These are phyloP conservation scores for Triangularia setosa DNA, from an alignment of 2,329 filamentous ascomycete species.

Conservation along the genomic window DNA sequence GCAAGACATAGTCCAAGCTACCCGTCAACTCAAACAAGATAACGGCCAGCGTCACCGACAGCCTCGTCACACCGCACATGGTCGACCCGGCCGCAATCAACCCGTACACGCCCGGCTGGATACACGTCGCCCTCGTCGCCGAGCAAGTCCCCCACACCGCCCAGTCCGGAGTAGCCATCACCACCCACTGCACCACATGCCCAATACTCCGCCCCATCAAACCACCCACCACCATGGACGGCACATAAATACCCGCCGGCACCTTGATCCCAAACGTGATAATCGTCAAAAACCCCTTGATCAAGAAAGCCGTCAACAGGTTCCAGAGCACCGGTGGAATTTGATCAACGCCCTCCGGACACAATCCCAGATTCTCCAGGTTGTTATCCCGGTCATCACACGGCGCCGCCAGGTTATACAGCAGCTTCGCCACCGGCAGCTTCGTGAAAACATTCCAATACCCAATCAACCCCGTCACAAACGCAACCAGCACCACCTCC, in stretches of 20 bases:
- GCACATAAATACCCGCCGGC: conserved; percentile 94
- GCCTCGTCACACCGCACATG: conserved; percentile 93
- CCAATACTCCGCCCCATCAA: conserved; percentile 85
- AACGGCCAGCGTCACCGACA: conserved; percentile 90
- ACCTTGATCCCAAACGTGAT: conserved; percentile 96
- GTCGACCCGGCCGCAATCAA: conserved; percentile 92
- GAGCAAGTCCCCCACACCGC: conserved; percentile 73
- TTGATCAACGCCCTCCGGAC: conserved; percentile 65
- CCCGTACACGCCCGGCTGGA: conserved; percentile 95
- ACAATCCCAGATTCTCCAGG: conserved; percentile 68
- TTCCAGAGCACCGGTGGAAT: conserved; percentile 74
- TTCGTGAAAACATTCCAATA: conserved; percentile 95
- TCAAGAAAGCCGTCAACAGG: conserved; percentile 73
- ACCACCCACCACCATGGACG: conserved; percentile 97
- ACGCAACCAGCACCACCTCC: conserved; percentile 82
- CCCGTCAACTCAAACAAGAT: conserved; percentile 96
- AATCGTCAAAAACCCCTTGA: conserved; percentile 84
- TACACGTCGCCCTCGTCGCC: conserved; percentile 71
- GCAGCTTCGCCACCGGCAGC: conserved; percentile 81
- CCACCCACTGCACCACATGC: conserved; percentile 77
- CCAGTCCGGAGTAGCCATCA: conserved; percentile 67
- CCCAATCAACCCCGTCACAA: conserved; percentile 77
- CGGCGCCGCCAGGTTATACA: conserved; percentile 86
- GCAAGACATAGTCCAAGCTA: conserved; percentile 89
- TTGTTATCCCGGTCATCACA: conserved; percentile 67